Base-by-base conservation (phyloP, 179 eudicot species). In the Sideroxylon spinosum region DNA sequence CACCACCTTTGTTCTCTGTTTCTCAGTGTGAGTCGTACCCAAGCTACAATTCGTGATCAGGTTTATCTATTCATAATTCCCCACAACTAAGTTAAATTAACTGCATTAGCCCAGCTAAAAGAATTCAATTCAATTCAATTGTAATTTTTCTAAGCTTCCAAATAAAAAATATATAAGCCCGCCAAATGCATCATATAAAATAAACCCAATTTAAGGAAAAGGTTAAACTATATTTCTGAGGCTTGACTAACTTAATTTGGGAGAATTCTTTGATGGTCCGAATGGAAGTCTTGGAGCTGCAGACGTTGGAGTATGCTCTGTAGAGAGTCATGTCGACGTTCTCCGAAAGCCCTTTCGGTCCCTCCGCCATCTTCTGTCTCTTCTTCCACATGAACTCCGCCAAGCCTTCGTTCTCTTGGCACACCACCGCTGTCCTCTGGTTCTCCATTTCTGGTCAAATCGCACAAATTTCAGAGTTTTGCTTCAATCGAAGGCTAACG, bases 221-320 rank as follows among this genome's bases (percentile, higher is more conserved):
- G 7, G 14, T 3, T 57, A 5, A 8, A 1, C 17, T 7, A 46
- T 19, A 14, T 74, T 44, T 53, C 17, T 8, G n/a, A 37, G 12
- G 13, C 4, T 55, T 46, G 23, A 85, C 88, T 82, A 73, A 94
- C 98, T 94, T 92, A 84, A 94, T 78, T 3, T 79, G 68, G 19
- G 89, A 78, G 32, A 94, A 88, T 13, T 94, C 91, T 52, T 88
- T 90, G 77, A 91, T 90, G 59, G 92, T 84, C 73, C 68, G 77
- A 55, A 94, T 80, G 1, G 86, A 91, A 9, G 76, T 64, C 83
- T 90, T 91, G 79, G 83, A 83, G 60, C 73, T 60, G 78, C 95
- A 89, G 23, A 91, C 74, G 68, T 80, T 90, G 46, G 86, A 79
- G 37, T 85, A 84, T n/a, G 93, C 98, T 68, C 84, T 92, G 6